Evolutionary conservation across 441 rosid genomes (phyloP), one percentile per base, ranked within the genome.

Genomic region (Gossypium schwendimanii): DNA sequence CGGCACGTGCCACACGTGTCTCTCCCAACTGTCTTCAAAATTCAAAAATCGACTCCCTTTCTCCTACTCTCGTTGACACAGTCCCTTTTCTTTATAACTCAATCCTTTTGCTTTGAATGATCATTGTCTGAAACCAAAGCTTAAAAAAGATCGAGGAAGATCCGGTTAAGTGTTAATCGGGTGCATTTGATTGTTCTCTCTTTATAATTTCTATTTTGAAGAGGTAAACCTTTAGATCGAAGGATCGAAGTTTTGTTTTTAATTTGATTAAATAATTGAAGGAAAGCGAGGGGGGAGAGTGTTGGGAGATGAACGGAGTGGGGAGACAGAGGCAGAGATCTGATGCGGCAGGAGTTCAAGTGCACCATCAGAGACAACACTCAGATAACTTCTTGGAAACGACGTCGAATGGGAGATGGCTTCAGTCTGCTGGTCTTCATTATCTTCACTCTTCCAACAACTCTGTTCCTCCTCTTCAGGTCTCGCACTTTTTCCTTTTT

Each of bases 371-470:
- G 83, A 83, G 95, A 33, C 98, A 95, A 80, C 83, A 86, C 78
- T 93, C 99, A 18, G 93, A 89, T 77, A 83, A 86, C 82, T 87
- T 86, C 66, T 60, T 89, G 71, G 98, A 94, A 18, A 74, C 82
- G 78, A 82, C 92, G 8, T 86, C 97, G 26, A 94, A 88, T 79
- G 94, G 89, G 50, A 77, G 95, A 78, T 95, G 98, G 99, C 94
- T 95, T 65, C 98, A 93, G 75, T 92, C 99, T 3, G 86, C 90
- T 49, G 99, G 99, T 28, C 89, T 94, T 31, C 97, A 88, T 76
- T 92, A 94, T 67, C 89, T 94, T 6, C 94, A 89, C 3, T 80
- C 89, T 73, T 80, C 92, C 52, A 63, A 76, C 63, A 86, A 85
- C 71, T 84, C 88, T 41, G 73, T 87, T 59, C 94, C 85, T 75